A percentile compares a stretch with the other conserved stretches of the same genome.
Evolutionary conservation across 208 protist species (phyloP).

Genomic region (Wallacemonas sp.): DNA sequence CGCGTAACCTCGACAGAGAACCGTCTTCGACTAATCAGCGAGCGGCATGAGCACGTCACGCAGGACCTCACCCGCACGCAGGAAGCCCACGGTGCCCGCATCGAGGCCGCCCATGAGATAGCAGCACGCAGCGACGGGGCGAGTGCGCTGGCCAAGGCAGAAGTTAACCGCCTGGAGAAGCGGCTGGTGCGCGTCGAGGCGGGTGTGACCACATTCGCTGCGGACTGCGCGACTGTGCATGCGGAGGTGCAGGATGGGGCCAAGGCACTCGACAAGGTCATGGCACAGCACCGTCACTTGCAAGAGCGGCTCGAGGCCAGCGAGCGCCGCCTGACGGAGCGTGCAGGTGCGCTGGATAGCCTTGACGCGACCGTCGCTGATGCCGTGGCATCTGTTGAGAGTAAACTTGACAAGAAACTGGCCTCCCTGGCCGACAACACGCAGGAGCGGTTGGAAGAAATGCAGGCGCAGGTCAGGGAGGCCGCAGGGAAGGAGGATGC

Average conservation of each 20-base stretch:
- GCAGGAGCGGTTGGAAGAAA: slow-evolving; percentile 19
- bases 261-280: slow-evolving; percentile 26
- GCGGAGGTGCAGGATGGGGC: slow-evolving; percentile 34
- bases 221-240: slow-evolving; percentile 18
- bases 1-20: slow-evolving; percentile 35
- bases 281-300: slow-evolving; percentile 36
- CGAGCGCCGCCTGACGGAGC: slow-evolving; percentile 31
- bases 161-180: slow-evolving; percentile 67
- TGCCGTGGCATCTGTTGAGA: background rate
- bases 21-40: slow-evolving; percentile 18
- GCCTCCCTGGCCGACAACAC: slow-evolving; percentile 20
- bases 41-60: slow-evolving; percentile 37
- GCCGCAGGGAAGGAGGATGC: background rate
- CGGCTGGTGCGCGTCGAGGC: slow-evolving; percentile 47
- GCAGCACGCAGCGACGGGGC: slow-evolving; percentile 48
- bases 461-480: slow-evolving; percentile 17
- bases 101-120: slow-evolving; percentile 50
- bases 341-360: background rate
- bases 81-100: slow-evolving; percentile 42
- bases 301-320: slow-evolving; percentile 32
- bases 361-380: slow-evolving; percentile 21
- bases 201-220: slow-evolving; percentile 18
- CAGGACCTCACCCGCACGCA: slow-evolving; percentile 33
- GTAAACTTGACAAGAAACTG: slow-evolving; percentile 21
- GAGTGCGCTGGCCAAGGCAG: slow-evolving; percentile 50